phyloP scores from a whole-genome alignment of 1,139 yeast genomes.

The Magnusiomyces suaveolens region DNA sequence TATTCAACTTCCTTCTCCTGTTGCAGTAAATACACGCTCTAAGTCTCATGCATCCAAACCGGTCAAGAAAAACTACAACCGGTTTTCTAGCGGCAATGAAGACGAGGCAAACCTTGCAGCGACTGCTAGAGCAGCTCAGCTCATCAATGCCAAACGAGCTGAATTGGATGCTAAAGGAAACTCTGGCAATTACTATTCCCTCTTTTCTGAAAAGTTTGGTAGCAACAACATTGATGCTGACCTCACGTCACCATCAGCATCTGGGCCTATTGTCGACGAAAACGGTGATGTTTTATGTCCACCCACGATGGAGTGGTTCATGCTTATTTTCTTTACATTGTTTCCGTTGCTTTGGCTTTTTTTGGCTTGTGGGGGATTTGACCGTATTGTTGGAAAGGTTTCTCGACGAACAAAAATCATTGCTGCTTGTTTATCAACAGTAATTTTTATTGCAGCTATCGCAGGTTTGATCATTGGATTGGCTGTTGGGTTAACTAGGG shows the following conservation, averaged over 20 bases:
- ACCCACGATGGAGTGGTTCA: conserved; percentile 8
- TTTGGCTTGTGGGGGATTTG: conserved; percentile 13
- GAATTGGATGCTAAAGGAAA: too few relatives aligned
- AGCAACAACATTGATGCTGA: too few relatives aligned
- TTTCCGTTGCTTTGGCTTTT: conserved; percentile 16
- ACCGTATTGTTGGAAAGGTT: conserved; percentile 10
- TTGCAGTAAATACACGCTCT: not conserved
- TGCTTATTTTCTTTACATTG: conserved; percentile 7
- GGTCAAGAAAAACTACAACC: not conserved
- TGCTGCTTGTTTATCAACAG: conserved; percentile 10
- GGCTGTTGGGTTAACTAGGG: conserved; percentile 9
- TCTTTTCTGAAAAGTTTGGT: too few relatives aligned
- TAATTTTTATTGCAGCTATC: conserved; percentile 10
- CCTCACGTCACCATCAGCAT: not conserved
- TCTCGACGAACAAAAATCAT: conserved; percentile 10
- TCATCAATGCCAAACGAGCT: not conserved
- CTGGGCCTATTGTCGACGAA: not conserved
- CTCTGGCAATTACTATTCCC: too few relatives aligned
- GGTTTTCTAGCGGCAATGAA: not conserved
- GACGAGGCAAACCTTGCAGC: conserved; percentile 5
- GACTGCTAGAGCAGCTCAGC: conserved; percentile 1
- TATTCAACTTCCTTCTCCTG: not conserved
- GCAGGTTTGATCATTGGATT: too few relatives aligned
- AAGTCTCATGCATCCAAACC: not conserved
- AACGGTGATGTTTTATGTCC: conserved; percentile 7